Evolutionary conservation across 2,329 filamentous ascomycete species (phyloP), one percentile per base, ranked within the genome.

Genomic region (Chaetomium olivaceum): DNA sequence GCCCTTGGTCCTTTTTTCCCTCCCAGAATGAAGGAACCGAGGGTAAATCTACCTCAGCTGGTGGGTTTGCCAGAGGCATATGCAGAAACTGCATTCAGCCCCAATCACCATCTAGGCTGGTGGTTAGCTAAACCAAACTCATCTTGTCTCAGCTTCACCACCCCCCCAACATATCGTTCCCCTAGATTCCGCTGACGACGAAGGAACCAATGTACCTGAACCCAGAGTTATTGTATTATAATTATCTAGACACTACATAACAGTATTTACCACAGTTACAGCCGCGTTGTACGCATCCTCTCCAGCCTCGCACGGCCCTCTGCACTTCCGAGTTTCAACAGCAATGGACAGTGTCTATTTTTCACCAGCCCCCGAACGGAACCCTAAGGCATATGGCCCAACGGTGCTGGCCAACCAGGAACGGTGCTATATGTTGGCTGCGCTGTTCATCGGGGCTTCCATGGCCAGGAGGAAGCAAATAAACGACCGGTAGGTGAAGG

Each of bases 391-490:
- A 1, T 23, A 48, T 31, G 43, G 36, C 3, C 57, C 36, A 96
- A 82, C 88, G 14, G 25, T 25, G 2, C 27, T 31, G 19, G 29
- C 29, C 23, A 31, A 57, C 39, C 57, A 21, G 27, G 27, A 48
- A 48, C 39, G 16, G 16, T 31, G 39, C 43, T 31, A 58, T 31
- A 16, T 27, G 16, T 27, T 8, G 36, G 27, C 12, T 3, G 19
- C n/a, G 1, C 19, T 7, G 27, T 48, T 23, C 19, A 21, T 23
- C 57, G 11, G 11, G 25, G 36, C 31, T 16, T 19, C 21, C 21
- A 1, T 9, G 4, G n/a, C 16, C 21, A 57, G 93, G 73, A 94
- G 94, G 58, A 87, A 93, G 72, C 95, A 98, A 80, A 88, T 94
- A 65, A 98, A 98, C 77, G 89, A 95, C 78, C 90, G 93, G 93